Conservation (phyloP, 371 early-diverging fungal species). For the Capniomyces stellatus region DNA sequence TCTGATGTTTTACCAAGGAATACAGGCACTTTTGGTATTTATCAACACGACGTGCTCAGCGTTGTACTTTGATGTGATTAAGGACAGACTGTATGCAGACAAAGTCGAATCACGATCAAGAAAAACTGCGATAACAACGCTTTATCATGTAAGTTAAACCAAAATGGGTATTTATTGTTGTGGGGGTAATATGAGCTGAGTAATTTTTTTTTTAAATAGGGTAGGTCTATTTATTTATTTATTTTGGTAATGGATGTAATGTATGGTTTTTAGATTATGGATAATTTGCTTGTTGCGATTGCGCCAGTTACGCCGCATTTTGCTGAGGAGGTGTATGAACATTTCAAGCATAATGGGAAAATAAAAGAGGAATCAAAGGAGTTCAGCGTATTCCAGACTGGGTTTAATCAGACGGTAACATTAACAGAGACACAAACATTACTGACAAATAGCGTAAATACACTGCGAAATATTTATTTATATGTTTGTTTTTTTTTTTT, state of each 20-base stretch:
- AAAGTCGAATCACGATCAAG: constrained; percentile 23
- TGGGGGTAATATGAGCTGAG: neutral
- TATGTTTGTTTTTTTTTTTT: neutral
- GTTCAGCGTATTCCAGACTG: constrained; percentile 35
- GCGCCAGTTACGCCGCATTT: constrained; percentile 56
- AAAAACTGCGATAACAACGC: constrained; percentile 44
- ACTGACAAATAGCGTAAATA: neutral
- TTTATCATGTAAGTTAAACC: constrained; percentile 32
- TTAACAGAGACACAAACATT: neutral
- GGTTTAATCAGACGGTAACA: constrained; percentile 34
- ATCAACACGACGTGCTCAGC: constrained; percentile 49
- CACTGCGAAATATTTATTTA: neutral
- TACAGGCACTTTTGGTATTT: constrained; percentile 45
- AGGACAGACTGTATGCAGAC: constrained; percentile 65
- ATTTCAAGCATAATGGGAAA: constrained; percentile 34
- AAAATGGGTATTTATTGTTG: neutral
- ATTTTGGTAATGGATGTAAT: neutral
- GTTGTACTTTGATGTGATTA: constrained; percentile 66
- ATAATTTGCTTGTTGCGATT: constrained; percentile 37
- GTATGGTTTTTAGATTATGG: constrained; percentile 14
- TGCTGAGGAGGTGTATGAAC: constrained; percentile 62
- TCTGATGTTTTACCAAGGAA: constrained; percentile 45
- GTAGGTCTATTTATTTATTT: constrained; percentile 3
- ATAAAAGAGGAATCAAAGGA: constrained; percentile 1
- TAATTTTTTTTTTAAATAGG: neutral